Conservation (phyloP, 2,329 filamentous ascomycete species). For the Beauveria australis region DNA sequence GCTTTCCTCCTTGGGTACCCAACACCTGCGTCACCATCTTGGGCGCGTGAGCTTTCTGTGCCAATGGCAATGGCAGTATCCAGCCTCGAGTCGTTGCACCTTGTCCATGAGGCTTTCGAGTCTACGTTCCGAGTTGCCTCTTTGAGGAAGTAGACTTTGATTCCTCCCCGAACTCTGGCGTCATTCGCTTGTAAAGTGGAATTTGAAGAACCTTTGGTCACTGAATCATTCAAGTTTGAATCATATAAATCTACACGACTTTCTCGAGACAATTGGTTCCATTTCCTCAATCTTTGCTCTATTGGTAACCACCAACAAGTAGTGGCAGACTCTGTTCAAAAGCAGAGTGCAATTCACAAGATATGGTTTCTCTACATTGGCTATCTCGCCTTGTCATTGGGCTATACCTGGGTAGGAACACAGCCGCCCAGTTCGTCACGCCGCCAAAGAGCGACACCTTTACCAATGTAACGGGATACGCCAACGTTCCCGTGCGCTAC, state of each 20-base stretch:
- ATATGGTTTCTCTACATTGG: neutral
- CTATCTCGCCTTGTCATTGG: neutral
- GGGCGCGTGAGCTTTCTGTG: neutral
- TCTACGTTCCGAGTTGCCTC: neutral
- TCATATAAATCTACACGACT: no score
- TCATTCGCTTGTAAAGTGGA: no score
- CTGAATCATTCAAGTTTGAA: no score
- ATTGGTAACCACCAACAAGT: no score
- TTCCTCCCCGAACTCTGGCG: neutral
- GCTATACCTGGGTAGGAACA: neutral
- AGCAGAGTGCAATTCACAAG: neutral
- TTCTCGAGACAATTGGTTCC: no score
- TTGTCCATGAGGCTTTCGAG: neutral
- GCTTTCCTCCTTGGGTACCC: no score
- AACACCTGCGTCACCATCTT: no score
- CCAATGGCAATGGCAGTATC: neutral
- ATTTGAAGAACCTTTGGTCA: no score
- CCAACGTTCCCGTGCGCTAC: conserved; percentile 15
- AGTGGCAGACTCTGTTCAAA: no score
- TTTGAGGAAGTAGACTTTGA: neutral
- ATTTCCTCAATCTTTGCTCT: no score
- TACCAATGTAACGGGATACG: conserved; percentile 13
- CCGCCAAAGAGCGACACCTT: conserved; percentile 12
- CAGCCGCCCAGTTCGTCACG: conserved; percentile 18
- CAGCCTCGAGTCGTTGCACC: neutral